Evolutionary conservation across 257 asterid genomes (phyloP), one percentile per base, ranked within the genome.

Genomic region (Solanum paucissectum): DNA sequence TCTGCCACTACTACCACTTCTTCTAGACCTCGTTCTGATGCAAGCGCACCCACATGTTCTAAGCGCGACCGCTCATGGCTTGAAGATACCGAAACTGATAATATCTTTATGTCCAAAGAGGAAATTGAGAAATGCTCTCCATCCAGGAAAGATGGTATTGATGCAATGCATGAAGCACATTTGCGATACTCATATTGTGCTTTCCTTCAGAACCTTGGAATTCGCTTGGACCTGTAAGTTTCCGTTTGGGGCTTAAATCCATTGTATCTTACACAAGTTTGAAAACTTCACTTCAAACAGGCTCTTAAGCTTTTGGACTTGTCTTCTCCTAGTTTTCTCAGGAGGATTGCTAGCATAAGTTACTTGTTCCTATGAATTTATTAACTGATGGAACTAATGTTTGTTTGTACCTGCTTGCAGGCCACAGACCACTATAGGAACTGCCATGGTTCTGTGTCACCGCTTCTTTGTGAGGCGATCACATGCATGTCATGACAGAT

Each of bases 401-500:
- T 87, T 75, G 87, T 73, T 86, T 86, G n/a, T 8, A 86, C 32
- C 55, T 86, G n/a, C 60, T 90, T 93, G 89, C 96, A 97, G 99
- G 89, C 99, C 99, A 25, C 99, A 95, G 84, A 95, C 98, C 79
- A 97, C 99, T 23, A 92, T 95, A 12, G 99, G 96, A 72, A 95
- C 99, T 92, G 98, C 98, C 84, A 95, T 95, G 98, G 95, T 97
- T 91, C 91, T 97, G 74, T 97, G 99, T 91, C 99, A 97, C 89
- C 99, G 98, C 37, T 95, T 97, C 93, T 97, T 97, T 88, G 90
- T 93, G 87, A 93, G 95, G 84, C 97, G 95, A 83, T 97, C 99
- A 52, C 99, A 97, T 90, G 99, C 99, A 86, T 92, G 94, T 89
- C 98, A 97, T 74, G 99, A 97, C 90, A 95, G 99, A 97, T 95